Evolutionary conservation across 73 alveolate genomes (phyloP), one percentile per base, ranked within the genome.

Genomic region (Paramecium biaurelia): DNA sequence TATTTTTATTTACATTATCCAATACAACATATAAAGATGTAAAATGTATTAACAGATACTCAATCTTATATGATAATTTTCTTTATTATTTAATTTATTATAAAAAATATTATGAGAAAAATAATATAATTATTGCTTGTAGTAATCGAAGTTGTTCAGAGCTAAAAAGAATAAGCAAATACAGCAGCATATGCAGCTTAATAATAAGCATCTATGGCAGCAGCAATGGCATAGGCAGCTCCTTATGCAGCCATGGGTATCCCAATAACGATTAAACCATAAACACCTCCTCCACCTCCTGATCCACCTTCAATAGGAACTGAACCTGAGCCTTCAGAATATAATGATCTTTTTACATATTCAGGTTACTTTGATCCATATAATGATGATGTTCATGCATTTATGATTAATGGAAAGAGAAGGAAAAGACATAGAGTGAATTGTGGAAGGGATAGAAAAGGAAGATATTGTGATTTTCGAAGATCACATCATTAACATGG

Each of bases 401-500:
- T 79, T 47, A 79, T 79, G 90, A 79, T 79, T 43, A 41, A 79
- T 79, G 90, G 90, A 43, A 79, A 47, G 56, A 79, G 90, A 79
- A 38, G 90, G 56, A 79, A 79, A 79, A 32, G 90, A 79, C 90
- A 79, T 21, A 38, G 90, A 79, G 74, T 79, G 2, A 79, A 79
- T 79, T 79, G 90, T 79, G 90, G 90, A 11, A 79, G 90, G 49
- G 90, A 79, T 79, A 79, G 90, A 26, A 79, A 79, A 63, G 90
- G 90, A 11, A n/a, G 90, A 6, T 41, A 79, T 79, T 79, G 90
- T 20, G 90, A 79, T 79, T 79, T 79, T 45, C 43, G 74, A 24
- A 1, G 90, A 79, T 79, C 90, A 12, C 90, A 79, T 79, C 90
- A 79, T 45, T 18, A 79, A 26, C 90, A 79, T 79, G 70, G 76